These are phyloP conservation scores for Dioscorea alata DNA, from an alignment of 106 monocot genomes.

Conservation along the genomic window DNA sequence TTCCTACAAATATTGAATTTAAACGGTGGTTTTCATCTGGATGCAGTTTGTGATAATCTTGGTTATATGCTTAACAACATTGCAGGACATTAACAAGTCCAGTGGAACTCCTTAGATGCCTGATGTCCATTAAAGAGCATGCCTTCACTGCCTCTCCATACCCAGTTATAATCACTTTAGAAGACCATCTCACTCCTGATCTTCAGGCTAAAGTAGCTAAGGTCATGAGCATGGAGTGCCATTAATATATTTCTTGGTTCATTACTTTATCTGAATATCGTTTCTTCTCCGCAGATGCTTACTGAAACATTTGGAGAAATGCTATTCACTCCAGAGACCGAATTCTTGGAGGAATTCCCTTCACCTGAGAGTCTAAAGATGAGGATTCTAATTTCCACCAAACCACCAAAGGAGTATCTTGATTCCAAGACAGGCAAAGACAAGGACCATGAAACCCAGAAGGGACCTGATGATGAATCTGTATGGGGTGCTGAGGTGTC, in stretches of 20 bases:
- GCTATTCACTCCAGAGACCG: constrained; percentile 23
- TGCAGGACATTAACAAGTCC: constrained; percentile 75
- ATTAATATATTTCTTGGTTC: too few relatives aligned
- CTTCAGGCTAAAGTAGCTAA: constrained; percentile 81
- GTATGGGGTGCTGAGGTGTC: constrained; percentile 31
- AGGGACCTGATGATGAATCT: constrained; percentile 8
- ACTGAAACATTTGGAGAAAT: constrained; percentile 39
- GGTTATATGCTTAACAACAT: background rate
- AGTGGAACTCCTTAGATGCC: constrained; percentile 62
- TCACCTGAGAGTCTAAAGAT: constrained; percentile 50
- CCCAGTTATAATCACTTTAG: constrained; percentile 80
- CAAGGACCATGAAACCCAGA: constrained; percentile 1
- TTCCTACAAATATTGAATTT: too few relatives aligned
- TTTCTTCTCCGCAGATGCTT: constrained; percentile 32
- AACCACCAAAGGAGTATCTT: constrained; percentile 53
- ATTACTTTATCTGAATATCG: background rate
- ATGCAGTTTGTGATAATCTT: background rate
- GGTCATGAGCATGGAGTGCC: constrained; percentile 17
- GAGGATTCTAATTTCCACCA: constrained; percentile 48
- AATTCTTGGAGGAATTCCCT: constrained; percentile 39
- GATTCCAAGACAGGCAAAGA: constrained; percentile 23
- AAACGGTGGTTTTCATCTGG: too few relatives aligned
- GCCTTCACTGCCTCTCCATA: constrained; percentile 71
- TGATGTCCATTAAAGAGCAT: constrained; percentile 65
- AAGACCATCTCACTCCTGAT: constrained; percentile 74